phyloP scores from a whole-genome alignment of 768 basidiomycete species.

The Pulveroboletus sp. region DNA sequence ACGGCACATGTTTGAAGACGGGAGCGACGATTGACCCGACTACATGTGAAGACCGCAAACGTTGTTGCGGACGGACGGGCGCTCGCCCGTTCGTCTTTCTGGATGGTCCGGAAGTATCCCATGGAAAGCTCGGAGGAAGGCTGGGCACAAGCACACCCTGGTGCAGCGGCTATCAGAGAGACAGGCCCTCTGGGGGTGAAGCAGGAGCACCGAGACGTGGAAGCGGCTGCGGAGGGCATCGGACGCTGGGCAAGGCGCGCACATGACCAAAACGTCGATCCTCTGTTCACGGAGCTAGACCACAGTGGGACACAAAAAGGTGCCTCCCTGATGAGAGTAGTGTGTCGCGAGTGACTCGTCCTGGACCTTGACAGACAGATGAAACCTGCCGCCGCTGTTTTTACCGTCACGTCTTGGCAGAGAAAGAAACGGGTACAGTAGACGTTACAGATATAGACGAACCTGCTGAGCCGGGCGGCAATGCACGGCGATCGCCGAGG shows the following conservation, averaged over 20 bases:
- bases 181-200: neutral
- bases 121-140: neutral
- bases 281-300: conserved; percentile 10
- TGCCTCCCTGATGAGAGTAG: neutral
- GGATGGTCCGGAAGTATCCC: neutral
- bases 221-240: neutral
- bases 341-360: neutral
- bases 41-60: neutral
- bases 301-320: neutral
- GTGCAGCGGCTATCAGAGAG: neutral
- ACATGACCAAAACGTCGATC: conserved; percentile 4
- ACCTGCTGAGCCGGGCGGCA: neutral
- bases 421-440: neutral
- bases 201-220: neutral
- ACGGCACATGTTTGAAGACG: neutral
- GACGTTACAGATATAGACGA: neutral
- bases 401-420: neutral
- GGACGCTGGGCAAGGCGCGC: neutral
- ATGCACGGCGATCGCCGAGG: conserved; percentile 17
- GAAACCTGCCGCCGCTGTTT: neutral
- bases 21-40: neutral
- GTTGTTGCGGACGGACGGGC: conserved; percentile 8
- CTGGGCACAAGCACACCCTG: neutral
- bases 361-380: neutral
- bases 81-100: neutral